A percentile compares a stretch with the other conserved stretches of the same genome.
These are phyloP conservation scores for Trichoderma arundinaceum DNA, from an alignment of 2,329 filamentous ascomycete genomes.

Conservation along the genomic window DNA sequence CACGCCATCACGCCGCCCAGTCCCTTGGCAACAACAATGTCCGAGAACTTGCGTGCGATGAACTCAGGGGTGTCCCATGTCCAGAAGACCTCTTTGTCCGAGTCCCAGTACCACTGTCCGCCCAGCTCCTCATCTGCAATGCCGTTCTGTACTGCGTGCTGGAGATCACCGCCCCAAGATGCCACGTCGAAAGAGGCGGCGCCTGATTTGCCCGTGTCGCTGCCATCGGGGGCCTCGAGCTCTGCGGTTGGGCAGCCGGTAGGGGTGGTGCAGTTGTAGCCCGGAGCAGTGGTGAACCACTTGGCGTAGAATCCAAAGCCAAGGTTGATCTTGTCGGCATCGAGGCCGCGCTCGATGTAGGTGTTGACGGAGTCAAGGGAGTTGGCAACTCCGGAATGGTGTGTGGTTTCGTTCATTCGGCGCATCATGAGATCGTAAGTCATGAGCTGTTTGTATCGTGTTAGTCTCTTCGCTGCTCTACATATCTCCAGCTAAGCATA, in stretches of 20 bases:
- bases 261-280: slow-evolving; percentile 52
- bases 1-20: slow-evolving; percentile 61
- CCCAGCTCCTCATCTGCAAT: slow-evolving; percentile 54
- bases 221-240: slow-evolving; percentile 65
- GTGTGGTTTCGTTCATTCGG: slow-evolving; percentile 67
- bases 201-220: slow-evolving; percentile 59
- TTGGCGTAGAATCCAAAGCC: slow-evolving; percentile 74
- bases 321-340: slow-evolving; percentile 63
- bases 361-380: slow-evolving; percentile 61
- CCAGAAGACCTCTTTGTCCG: slow-evolving; percentile 55
- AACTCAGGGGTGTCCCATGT: slow-evolving; percentile 60
- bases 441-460: slow-evolving; percentile 57
- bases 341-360: slow-evolving; percentile 64
- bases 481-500: fast-evolving
- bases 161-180: slow-evolving; percentile 47
- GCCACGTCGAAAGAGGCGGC: slow-evolving; percentile 48
- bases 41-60: slow-evolving; percentile 54
- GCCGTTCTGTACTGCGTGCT: slow-evolving; percentile 49
- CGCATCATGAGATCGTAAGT: slow-evolving; percentile 76
- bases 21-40: slow-evolving; percentile 49
- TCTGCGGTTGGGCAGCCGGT: slow-evolving; percentile 64
- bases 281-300: slow-evolving; percentile 63
- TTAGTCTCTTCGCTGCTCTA: background rate
- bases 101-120: slow-evolving; percentile 62
- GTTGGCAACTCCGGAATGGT: slow-evolving; percentile 64